Evolutionary conservation across 129 eudicot species (phyloP).

Genomic region (Ambrosia trifida): DNA sequence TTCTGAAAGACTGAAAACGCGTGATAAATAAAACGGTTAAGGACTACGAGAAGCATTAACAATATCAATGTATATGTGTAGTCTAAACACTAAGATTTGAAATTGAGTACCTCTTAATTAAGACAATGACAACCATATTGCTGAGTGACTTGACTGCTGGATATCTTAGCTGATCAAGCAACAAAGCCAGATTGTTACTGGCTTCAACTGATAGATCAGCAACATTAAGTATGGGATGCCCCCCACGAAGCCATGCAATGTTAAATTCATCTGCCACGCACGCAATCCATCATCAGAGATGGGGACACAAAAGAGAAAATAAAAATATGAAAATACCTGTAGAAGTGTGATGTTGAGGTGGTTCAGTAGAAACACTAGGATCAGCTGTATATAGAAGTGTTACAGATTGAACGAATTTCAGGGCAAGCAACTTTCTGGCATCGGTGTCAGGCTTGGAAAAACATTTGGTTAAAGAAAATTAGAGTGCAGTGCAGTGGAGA

Average conservation of each 20-base stretch:
- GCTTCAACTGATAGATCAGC: constrained; percentile 91
- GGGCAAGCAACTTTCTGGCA: constrained; percentile 85
- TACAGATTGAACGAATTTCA: constrained; percentile 78
- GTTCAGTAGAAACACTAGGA: constrained; percentile 82
- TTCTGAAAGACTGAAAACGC: constrained; percentile 63
- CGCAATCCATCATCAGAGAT: constrained; percentile 5
- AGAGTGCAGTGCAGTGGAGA: constrained; percentile 21
- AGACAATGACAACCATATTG: constrained; percentile 72
- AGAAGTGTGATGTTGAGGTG: constrained; percentile 51
- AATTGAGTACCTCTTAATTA: constrained; percentile 66
- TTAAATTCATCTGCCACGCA: constrained; percentile 59
- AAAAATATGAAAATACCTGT: constrained; percentile 52
- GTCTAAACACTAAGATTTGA: background rate
- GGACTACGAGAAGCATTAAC: background rate
- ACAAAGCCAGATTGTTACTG: constrained; percentile 64
- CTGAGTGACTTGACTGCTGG: constrained; percentile 79
- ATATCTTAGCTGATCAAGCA: constrained; percentile 88
- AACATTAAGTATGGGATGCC: constrained; percentile 91
- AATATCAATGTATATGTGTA: background rate
- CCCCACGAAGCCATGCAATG: constrained; percentile 96
- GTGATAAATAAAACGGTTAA: constrained; percentile 20
- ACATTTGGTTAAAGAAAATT: constrained; percentile 20
- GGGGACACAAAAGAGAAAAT: constrained; percentile 5
- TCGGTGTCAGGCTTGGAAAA: constrained; percentile 67
- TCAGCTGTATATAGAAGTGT: constrained; percentile 88